A percentile compares a stretch with the other conserved stretches of the same genome.
Evolutionary conservation across 2,329 filamentous ascomycete species (phyloP).

Genomic region (Aureobasidium sp.): DNA sequence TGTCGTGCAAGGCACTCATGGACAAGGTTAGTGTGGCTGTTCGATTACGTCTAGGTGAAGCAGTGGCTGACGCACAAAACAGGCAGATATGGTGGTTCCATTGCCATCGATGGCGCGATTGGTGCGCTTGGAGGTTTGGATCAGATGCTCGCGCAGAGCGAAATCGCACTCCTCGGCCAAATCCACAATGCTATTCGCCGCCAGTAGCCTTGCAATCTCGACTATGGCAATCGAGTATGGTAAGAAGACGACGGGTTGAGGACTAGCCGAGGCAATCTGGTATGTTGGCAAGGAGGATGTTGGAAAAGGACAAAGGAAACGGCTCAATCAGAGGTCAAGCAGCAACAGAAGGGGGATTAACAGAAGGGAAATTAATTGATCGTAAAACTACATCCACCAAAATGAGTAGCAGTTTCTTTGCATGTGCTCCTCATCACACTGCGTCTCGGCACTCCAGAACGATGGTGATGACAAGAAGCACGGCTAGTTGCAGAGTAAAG

Average conservation of each 20-base stretch:
- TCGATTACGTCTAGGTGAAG: too few species aligned
- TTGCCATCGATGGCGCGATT: constrained; percentile 11
- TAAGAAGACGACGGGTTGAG: not conserved
- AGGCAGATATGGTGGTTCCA: constrained; percentile 5
- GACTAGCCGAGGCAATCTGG: not conserved
- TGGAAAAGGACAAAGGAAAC: not conserved
- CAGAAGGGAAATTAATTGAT: not conserved
- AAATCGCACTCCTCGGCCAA: not conserved
- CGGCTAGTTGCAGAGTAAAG: not conserved
- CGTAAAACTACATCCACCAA: not conserved
- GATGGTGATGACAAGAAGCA: not conserved
- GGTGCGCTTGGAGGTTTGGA: constrained; percentile 3
- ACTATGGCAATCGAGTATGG: not conserved
- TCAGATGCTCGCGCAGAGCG: not conserved
- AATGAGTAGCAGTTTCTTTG: not conserved
- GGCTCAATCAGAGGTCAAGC: not conserved
- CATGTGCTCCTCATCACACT: not conserved
- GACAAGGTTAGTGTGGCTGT: not conserved
- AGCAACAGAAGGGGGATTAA: not conserved
- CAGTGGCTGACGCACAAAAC: not conserved
- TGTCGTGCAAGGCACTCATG: not conserved
- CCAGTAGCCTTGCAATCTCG: not conserved
- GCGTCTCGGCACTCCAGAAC: not conserved
- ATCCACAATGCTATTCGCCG: not conserved
- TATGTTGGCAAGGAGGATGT: not conserved